Base-by-base conservation (phyloP, 2,329 filamentous ascomycete genomes). In the Trichoderma citrinoviride region DNA sequence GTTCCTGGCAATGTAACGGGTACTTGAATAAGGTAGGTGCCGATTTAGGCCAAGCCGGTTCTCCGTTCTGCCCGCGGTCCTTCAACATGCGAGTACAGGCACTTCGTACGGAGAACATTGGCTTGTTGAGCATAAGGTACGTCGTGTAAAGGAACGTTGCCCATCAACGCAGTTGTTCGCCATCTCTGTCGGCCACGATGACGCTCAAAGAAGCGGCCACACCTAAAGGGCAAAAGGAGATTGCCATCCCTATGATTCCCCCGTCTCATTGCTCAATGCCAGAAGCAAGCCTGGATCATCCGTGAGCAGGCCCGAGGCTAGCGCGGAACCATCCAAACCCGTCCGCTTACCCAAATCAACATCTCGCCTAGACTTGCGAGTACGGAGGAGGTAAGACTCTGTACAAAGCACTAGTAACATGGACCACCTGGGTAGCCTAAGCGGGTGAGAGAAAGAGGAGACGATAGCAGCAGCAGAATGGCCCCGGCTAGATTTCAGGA, bases 1-100 rank as follows among this genome's bases (percentile, higher is more conserved):
- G 61, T 64, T 41, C 52, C 50, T 62, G 37, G 49, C 8, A 62
- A 54, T 53, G 60, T 53, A 46, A 54, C 49, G 49, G 60, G 60
- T 54, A 62, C 60, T 43, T 53, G 23, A 37, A 21, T 15, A 25
- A 29, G 21, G 29, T 15, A 25, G 44, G 21, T 60, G 43, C 25
- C 33, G 27, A 44, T n/a, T 29, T 23, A n/a, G 58, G 27, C 25
- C 49, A 41, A 54, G 19, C 19, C 23, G 37, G 33, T n/a, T 33
- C 14, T 43, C 15, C 19, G 40, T 43, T 1, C 5, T 15, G 49
- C 49, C 44, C 17, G n/a, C 37, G 15, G 8, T 8, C 23, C 25
- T 44, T 27, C 23, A 43, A n/a, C 44, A 2, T 25, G 21, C 17
- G n/a, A n/a, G n/a, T 5, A 14, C 33, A 37, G 14, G 33, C 33